These are phyloP conservation scores for Talaromyces sp. DNA, from an alignment of 2,329 filamentous ascomycete species.

Conservation along the genomic window DNA sequence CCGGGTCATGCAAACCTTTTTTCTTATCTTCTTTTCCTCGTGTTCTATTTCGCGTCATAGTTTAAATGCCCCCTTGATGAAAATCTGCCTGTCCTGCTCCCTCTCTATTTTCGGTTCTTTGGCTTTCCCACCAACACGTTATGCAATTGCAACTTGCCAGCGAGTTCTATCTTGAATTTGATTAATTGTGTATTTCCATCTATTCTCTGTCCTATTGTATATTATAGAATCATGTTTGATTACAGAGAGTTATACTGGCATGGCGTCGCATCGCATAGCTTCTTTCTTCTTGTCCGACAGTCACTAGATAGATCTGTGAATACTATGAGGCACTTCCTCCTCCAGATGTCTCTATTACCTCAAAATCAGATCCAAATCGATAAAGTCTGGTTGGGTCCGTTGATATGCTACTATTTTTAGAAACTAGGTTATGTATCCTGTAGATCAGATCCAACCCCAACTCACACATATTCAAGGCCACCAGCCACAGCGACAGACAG, in stretches of 20 bases:
- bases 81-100: conserved; percentile 1
- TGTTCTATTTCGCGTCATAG: background rate
- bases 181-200: background rate
- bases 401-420: background rate
- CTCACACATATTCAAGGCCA: background rate
- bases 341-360: no score
- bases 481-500: background rate
- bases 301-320: background rate
- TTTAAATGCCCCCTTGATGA: conserved; percentile 7
- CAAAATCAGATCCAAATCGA: no score
- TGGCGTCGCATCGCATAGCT: background rate
- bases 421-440: background rate
- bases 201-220: conserved; percentile 21
- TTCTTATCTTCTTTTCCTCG: background rate
- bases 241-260: conserved; percentile 1
- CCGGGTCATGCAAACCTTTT: background rate
- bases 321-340: background rate
- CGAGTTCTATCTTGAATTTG: background rate
- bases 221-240: conserved; percentile 15
- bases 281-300: background rate
- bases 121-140: background rate
- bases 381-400: background rate
- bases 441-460: background rate
- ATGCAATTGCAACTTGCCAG: background rate
- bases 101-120: conserved; percentile 10